A percentile compares a stretch with the other conserved stretches of the same genome.
Evolutionary conservation across 2,329 filamentous ascomycete genomes (phyloP).

Genomic region (Penicillium sp.): DNA sequence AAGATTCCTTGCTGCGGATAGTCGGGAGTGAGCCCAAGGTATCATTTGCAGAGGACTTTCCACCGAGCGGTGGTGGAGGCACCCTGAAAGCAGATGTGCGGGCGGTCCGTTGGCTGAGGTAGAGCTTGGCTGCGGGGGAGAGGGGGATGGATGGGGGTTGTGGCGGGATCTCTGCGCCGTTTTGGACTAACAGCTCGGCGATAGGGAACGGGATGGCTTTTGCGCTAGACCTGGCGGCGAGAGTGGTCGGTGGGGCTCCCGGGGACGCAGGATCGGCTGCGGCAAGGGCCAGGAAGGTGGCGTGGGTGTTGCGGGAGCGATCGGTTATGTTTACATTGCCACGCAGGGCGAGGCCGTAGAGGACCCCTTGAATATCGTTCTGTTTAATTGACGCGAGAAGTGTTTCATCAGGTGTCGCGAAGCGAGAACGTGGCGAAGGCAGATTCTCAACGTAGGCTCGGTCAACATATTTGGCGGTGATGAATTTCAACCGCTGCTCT

Average conservation of each 20-base stretch:
- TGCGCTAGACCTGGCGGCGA: slow-evolving; percentile 28
- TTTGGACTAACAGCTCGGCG: slow-evolving; percentile 87
- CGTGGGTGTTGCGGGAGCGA: slow-evolving; percentile 81
- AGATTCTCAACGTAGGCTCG: slow-evolving; percentile 72
- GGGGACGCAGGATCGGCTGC: slow-evolving; percentile 88
- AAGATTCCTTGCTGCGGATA: slow-evolving; percentile 38
- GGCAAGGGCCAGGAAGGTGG: slow-evolving; percentile 85
- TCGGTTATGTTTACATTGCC: slow-evolving; percentile 87
- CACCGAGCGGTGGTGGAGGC: slow-evolving; percentile 42
- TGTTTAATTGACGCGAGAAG: slow-evolving; percentile 90
- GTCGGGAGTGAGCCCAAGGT: slow-evolving; percentile 61
- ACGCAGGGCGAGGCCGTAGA: slow-evolving; percentile 82
- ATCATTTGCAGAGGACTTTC: slow-evolving; percentile 48
- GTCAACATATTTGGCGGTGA: slow-evolving; percentile 92
- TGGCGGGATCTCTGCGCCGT: slow-evolving; percentile 82
- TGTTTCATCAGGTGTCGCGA: slow-evolving; percentile 77
- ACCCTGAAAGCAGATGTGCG: slow-evolving; percentile 27
- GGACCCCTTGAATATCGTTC: slow-evolving; percentile 89
- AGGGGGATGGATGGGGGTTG: slow-evolving; percentile 78
- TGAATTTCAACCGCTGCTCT: slow-evolving; percentile 90
- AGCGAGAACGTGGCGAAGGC: slow-evolving; percentile 71
- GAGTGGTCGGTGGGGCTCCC: slow-evolving; percentile 42
- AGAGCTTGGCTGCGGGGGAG: slow-evolving; percentile 73
- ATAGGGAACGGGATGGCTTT: slow-evolving; percentile 71
- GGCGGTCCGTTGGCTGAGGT: slow-evolving; percentile 72